These are phyloP conservation scores for Scutellaria minor DNA, from an alignment of 257 asterid species.

Conservation along the genomic window DNA sequence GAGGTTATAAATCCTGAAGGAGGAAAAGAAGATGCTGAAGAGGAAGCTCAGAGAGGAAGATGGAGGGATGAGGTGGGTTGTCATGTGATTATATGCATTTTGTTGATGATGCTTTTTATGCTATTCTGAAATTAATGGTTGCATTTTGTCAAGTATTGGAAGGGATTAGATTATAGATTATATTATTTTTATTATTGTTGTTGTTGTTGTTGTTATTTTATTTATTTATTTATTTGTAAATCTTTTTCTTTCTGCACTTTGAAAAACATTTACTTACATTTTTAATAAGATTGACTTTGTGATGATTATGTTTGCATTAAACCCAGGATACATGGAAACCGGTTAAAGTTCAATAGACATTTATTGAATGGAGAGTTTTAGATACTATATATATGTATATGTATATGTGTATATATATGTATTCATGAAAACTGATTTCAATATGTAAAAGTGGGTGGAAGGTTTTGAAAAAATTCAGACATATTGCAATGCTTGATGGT, in stretches of 20 bases:
- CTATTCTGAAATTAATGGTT: conserved; percentile 16
- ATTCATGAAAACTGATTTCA: conserved; percentile 8
- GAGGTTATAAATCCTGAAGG: conserved; percentile 99
- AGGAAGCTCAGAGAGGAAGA: conserved; percentile 96
- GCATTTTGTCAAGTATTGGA: conserved; percentile 14
- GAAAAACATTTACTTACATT: neutral
- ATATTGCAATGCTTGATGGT: neutral
- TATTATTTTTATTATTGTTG: no score
- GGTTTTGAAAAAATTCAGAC: conserved; percentile 1
- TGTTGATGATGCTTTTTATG: conserved; percentile 20
- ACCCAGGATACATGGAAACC: neutral
- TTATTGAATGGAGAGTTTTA: conserved; percentile 4
- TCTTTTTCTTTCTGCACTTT: neutral
- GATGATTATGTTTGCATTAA: conserved; percentile 14
- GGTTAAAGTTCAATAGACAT: neutral
- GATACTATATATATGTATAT: neutral
- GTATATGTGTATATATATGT: neutral
- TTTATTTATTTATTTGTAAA: no score
- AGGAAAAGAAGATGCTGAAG: conserved; percentile 94
- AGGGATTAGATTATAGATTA: neutral
- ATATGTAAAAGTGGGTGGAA: neutral
- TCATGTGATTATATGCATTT: conserved; percentile 27
- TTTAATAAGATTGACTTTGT: conserved; percentile 15
- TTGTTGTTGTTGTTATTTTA: no score
- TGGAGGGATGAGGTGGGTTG: conserved; percentile 80